Base-by-base conservation (phyloP, 108 stramenopile species). In the Cyclostephanos tholiformis region DNA sequence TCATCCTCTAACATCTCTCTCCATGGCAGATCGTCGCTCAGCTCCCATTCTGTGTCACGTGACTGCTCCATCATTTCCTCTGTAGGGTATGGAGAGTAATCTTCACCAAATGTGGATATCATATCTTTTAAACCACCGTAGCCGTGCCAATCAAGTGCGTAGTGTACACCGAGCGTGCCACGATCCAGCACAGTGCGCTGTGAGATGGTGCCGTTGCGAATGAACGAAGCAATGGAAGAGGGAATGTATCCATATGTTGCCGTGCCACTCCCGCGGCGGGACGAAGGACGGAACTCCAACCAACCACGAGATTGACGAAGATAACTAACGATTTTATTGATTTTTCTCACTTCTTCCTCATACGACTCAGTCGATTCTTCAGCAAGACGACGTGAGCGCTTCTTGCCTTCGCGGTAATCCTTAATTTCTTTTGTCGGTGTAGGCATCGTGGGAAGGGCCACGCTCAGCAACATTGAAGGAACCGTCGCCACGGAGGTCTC, bases 21-120 rank as follows among this genome's bases (percentile, higher is more conserved):
- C 79, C 79, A 80, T 22, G 79, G 79, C 55, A 80, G 49, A 70
- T 80, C 79, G 16, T 80, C 79, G 43, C 79, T 73, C 69, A 80
- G 57, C 55, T 80, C 79, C 79, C 72, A 80, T 36, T 69, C 66
- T 10, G 72, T 56, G 17, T 51, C 67, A 0, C 50, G 50, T 10
- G 72, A 69, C 17, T 43, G 26, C 27, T 74, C 73, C 62, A 80
- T 43, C 72, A 80, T 80, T 20, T 65, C 46, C 32, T 80, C 79
- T 12, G 79, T 68, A n/a, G 70, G 74, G 36, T 43, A 81, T 0
- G 80, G 80, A 30, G 69, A 41, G 56, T 75, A 81, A 32, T 81
- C 73, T 49, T 70, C 65, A 19, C 80, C 80, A 62, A 75, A 81
- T 49, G 52, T 75, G 38, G 63, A 74, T 56, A 81, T 65, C 80